Evolutionary conservation across 768 basidiomycete species (phyloP).

Genomic region (Rhizopogon sp.): DNA sequence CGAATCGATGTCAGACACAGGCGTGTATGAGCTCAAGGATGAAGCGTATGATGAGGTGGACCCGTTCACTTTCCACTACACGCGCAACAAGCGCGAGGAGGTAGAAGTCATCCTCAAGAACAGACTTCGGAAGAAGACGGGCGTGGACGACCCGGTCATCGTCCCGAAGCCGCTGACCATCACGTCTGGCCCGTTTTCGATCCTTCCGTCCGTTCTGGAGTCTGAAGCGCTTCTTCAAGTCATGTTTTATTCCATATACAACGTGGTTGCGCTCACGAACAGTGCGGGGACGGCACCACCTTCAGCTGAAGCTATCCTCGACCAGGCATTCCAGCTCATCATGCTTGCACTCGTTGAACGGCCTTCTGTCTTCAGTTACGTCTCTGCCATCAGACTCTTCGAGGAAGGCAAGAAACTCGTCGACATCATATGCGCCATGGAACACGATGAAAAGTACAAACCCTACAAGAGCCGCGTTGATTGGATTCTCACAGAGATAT

Average conservation of each 20-base stretch:
- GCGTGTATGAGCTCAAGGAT: conserved; percentile 85
- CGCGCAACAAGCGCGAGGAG: conserved; percentile 88
- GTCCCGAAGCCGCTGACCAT: conserved; percentile 70
- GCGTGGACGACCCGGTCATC: conserved; percentile 62
- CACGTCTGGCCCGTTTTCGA: conserved; percentile 61
- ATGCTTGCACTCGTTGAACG: conserved; percentile 83
- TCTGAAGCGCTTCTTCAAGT: conserved; percentile 72
- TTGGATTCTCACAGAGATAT: conserved; percentile 71
- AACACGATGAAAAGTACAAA: conserved; percentile 73
- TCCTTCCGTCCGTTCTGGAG: conserved; percentile 59
- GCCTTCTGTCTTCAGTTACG: conserved; percentile 52
- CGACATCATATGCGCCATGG: conserved; percentile 70
- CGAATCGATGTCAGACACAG: conserved; percentile 70
- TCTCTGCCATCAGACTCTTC: conserved; percentile 51
- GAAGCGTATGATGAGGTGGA: conserved; percentile 84
- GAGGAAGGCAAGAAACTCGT: conserved; percentile 59
- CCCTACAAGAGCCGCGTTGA: conserved; percentile 63
- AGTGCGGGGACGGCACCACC: conserved; percentile 55
- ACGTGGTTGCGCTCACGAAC: conserved; percentile 65
- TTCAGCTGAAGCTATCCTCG: conserved; percentile 85
- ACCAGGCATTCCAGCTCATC: conserved; percentile 80
- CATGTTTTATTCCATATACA: conserved; percentile 77
- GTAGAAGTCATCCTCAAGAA: conserved; percentile 73
- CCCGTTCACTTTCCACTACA: conserved; percentile 95
- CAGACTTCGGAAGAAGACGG: conserved; percentile 60